Base-by-base conservation (phyloP, 2,329 filamentous ascomycete genomes). In the Aquanectria penicillioides region DNA sequence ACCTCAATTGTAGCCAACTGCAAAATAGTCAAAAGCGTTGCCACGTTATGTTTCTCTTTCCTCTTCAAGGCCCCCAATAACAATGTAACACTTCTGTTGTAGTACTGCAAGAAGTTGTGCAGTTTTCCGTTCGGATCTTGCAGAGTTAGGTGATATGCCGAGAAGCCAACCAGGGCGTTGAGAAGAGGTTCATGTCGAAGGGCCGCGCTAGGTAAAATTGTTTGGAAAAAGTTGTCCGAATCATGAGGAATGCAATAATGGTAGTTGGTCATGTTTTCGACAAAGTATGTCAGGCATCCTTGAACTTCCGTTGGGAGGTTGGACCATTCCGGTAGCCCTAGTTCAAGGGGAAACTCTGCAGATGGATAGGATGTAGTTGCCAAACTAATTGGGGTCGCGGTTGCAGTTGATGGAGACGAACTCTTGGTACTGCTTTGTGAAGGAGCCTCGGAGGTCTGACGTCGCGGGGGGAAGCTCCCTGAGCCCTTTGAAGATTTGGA, bases 1-100 rank as follows among this genome's bases (percentile, higher is more conserved):
- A 96, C 93, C 86, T 99, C 95, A 54, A 97, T 95, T 3, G 92
- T 96, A 53, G 94, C 93, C 46, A 98, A 84, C 70, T 98, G 94
- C 36, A 99, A 79, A 17, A 98, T 94, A 0, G 94, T 96, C 59
- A 97, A 75, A 26, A 98, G 80, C 0, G 90, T 97, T 6, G 89
- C 86, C 46, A 93, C 82, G 28, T 80, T 90, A 64, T 92, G 88
- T 59, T 86, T 86, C 63, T 93, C 89, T 56, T 87, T 88, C 51
- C 84, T 88, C 61, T 88, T 87, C 15, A 98, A 78, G 5, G 88
- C 89, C 28, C 83, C 82, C 8, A 96, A 82, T 15, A 99, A 83
- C 22, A 93, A 78, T 1, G 86, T 89, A 23, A 99, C 90, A 9
- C 94, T 94, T 71, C 88, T 90, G 75, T 97, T 94, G 79, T 98